Evolutionary conservation across 345 rosid species (phyloP), one percentile per base, ranked within the genome.

Genomic region (Eucalyptus marginata): DNA sequence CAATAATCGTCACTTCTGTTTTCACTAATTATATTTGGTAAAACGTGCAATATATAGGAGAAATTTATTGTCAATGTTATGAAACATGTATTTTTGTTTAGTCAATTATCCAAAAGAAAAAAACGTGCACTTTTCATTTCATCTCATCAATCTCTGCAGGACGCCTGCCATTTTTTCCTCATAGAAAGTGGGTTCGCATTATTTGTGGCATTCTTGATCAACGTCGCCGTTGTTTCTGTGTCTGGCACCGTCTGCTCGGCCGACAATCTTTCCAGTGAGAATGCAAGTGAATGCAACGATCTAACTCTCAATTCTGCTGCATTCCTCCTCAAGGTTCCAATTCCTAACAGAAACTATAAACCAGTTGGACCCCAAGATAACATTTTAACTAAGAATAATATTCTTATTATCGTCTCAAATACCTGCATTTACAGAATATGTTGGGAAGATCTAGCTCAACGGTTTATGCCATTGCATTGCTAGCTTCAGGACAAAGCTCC

Each of bases 401-500:
- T 36, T 68, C 81, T 68, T 16, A 68, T 33, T 17, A 33, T 18
- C 24, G 27, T 71, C 56, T 62, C 71, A 66, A 59, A 59, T 36
- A 6, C 54, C 52, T 76, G 49, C 15, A 59, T 87, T 54, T 88
- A 52, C 94, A 96, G 97, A 95, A 95, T 92, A 95, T 94, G 86
- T 50, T 96, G 87, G 97, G 98, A 49, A 92, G 91, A 83, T 95
- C 96, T 10, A 94, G 97, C 91, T 91, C 92, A 14, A 92, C 80
- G 3, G 49, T 96, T 46, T 96, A 96, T 83, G 98, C 91, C 29
- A 90, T 96, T 79, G 95, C 98, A 15, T 90, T 96, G 24, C 89
- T 96, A 16, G 98, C 98, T 29, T 96, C 98, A 7, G 97, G 97
- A 12, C 98, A 96, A 79, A 93, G 96, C 92, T 94, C 97, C 16